Evolutionary conservation across 2,329 filamentous ascomycete species (phyloP), one percentile per base, ranked within the genome.

Genomic region (Paraconiothyrium brasiliense): DNA sequence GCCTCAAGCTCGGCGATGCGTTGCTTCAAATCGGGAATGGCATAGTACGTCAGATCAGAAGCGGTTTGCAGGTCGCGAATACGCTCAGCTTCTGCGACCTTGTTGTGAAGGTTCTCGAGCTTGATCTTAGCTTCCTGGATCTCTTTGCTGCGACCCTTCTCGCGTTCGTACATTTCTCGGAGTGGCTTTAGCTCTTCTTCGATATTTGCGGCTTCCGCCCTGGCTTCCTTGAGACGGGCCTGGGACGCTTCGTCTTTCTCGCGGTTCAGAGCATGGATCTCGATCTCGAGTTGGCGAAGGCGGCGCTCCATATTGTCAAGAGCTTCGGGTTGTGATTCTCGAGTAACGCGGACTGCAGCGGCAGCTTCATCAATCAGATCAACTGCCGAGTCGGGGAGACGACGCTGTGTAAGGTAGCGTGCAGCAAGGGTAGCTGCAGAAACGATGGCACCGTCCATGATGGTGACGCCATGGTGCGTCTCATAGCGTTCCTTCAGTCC

Each of bases 401-500:
- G 89, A 69, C 95, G 88, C 54, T 91, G 89, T 0, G 95, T 99
- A 57, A 99, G 89, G 72, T 99, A 99, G 59, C 95, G 90, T 51
- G 94, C 92, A 14, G 95, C 95, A 56, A 99, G 87, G 59, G 89
- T 96, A n/a, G 95, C 92, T 5, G 95, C 88, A 54, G 94, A 87
- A 16, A 99, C 94, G 64, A 99, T 92, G 65, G 95, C 95, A 73
- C 90, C 93, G 75, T 99, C 95, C 47, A 94, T 89, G 68, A 99
- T 99, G 68, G 90, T 98, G 72, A 99, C 95, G 85, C 94, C 94
- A 79, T 99, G 95, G 80, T 99, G 95, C 54, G 97, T 92, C 82
- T 99, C 95, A 81, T 98, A 99, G 78, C 93, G 93, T 79, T 98
- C 94, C 84, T 98, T 99, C 66, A 99, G 84, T 76, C 95, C 95